Evolutionary conservation across 257 asterid species (phyloP).

Genomic region (Nicotiana undulata): DNA sequence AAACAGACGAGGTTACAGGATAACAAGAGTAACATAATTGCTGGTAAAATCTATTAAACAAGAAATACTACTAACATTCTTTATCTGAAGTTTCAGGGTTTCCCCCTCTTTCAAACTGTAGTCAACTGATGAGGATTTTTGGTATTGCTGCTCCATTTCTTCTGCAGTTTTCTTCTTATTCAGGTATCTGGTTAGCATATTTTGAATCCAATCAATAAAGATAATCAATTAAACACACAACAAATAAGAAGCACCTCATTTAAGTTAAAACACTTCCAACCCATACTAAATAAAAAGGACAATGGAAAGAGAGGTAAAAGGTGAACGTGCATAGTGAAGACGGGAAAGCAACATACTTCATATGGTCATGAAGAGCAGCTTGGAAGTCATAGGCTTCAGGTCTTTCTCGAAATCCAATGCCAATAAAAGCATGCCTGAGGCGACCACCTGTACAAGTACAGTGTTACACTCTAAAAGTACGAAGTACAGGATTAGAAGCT

Average conservation of each 20-base stretch:
- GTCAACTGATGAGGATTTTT: conserved; percentile 69
- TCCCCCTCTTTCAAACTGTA: conserved; percentile 97
- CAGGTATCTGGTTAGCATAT: conserved; percentile 55
- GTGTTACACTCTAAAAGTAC: not conserved
- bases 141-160: conserved; percentile 96
- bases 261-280: not conserved
- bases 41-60: not conserved
- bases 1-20: not conserved
- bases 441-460: conserved; percentile 55
- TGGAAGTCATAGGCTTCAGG: conserved; percentile 95
- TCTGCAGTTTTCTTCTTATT: conserved; percentile 93
- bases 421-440: conserved; percentile 96
- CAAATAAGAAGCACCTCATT: not conserved
- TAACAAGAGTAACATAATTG: not conserved
- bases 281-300: too few relatives aligned
- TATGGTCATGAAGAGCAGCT: conserved; percentile 98
- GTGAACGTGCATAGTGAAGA: not conserved
- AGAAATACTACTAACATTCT: conserved; percentile 37
- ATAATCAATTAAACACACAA: not conserved
- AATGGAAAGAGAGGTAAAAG: not conserved
- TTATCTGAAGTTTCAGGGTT: conserved; percentile 79
- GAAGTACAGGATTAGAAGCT: not conserved
- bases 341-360: conserved; percentile 50
- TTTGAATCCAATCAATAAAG: not conserved
- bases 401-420: conserved; percentile 97